A percentile compares a stretch with the other conserved stretches of the same genome.
These are phyloP conservation scores for Aspergillus sp. DNA, from an alignment of 2,329 filamentous ascomycete genomes.

Conservation along the genomic window DNA sequence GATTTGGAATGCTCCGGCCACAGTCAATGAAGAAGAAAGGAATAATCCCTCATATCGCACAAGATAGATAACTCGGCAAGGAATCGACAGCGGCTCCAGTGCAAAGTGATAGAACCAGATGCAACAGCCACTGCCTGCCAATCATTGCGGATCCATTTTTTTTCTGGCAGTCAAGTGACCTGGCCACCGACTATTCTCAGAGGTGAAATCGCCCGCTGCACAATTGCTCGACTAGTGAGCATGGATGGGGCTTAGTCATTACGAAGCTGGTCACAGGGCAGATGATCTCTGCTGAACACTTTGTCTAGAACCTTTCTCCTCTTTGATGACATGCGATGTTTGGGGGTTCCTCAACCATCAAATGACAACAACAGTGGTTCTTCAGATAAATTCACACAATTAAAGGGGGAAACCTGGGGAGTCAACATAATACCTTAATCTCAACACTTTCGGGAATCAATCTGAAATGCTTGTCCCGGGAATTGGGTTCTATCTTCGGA, in stretches of 20 bases:
- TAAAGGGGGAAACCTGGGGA: background rate
- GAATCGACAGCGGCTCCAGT: slow-evolving; percentile 11
- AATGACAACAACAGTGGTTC: background rate
- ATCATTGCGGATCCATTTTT: slow-evolving; percentile 27
- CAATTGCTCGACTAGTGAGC: background rate
- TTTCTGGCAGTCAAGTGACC: slow-evolving; percentile 29
- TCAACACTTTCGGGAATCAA: background rate
- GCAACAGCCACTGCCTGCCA: slow-evolving; percentile 19
- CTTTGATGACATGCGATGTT: background rate
- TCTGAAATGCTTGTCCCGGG: slow-evolving; percentile 12
- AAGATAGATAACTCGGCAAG: slow-evolving; percentile 7
- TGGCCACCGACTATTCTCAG: slow-evolving; percentile 15
- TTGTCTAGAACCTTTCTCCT: slow-evolving; percentile 26
- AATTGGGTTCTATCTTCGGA: background rate
- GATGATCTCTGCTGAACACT: slow-evolving; percentile 26
- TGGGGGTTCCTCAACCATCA: slow-evolving; percentile 1
- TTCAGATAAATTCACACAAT: background rate
- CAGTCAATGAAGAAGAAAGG: background rate
- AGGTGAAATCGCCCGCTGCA: slow-evolving; percentile 19
- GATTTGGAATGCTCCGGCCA: background rate
- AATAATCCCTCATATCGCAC: slow-evolving; percentile 10
- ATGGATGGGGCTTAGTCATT: slow-evolving; percentile 26
- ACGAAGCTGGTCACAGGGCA: slow-evolving; percentile 31
- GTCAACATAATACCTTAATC: background rate
- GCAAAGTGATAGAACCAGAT: slow-evolving; percentile 22